Evolutionary conservation across 169 alveolate species (phyloP).

Genomic region (Ichthyophthirius multifiliis): DNA sequence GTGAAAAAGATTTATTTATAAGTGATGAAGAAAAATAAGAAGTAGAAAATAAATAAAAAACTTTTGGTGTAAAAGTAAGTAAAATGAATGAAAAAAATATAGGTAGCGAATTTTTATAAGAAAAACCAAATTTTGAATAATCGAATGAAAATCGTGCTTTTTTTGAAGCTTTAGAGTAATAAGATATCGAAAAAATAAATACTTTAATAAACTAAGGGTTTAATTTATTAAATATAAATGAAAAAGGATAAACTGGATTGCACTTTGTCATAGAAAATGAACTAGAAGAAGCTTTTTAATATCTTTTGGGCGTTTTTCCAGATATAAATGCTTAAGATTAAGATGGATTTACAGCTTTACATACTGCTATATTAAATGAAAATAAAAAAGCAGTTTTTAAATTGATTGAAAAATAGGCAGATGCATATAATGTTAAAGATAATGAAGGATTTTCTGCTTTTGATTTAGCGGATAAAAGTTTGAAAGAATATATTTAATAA

Average conservation of each 20-base stretch:
- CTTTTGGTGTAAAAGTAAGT: neutral
- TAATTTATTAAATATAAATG: neutral
- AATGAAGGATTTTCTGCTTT: neutral
- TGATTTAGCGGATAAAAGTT: neutral
- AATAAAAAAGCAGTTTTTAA: neutral
- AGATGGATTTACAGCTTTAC: constrained; percentile 1
- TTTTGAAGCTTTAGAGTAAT: neutral
- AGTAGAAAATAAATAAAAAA: neutral
- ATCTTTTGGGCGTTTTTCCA: neutral
- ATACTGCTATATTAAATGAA: neutral
- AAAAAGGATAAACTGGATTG: neutral
- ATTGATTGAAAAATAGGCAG: neutral
- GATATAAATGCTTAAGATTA: neutral
- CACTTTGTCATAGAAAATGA: neutral
- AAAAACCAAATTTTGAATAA: neutral
- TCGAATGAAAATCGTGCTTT: neutral
- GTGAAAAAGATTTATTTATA: neutral
- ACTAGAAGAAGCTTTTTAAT: neutral
- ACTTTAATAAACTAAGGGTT: neutral
- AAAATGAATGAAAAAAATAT: neutral
- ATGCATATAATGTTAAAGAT: neutral
- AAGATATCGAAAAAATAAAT: neutral
- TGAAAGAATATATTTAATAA: too few relatives aligned
- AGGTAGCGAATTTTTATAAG: neutral
- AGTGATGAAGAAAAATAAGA: neutral